These are phyloP conservation scores for Pyrenopolyporus hunteri DNA, from an alignment of 495 filamentous ascomycete genomes.

Conservation along the genomic window DNA sequence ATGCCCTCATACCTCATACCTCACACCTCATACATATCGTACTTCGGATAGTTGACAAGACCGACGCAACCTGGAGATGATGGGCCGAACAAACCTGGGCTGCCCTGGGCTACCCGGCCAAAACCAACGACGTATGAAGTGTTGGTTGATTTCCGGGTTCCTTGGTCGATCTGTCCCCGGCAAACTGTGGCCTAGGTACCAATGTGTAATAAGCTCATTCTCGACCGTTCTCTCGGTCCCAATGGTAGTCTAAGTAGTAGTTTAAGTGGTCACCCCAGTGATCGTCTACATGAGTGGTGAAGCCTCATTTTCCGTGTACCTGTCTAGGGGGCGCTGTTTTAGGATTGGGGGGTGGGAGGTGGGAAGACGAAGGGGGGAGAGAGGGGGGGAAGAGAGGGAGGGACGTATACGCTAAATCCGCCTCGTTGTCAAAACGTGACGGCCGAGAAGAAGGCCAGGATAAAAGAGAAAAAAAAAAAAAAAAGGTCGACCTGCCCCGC, in stretches of 20 bases:
- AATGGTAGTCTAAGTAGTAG: no score
- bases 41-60: no score
- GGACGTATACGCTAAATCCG: conserved; percentile 4
- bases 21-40: no score
- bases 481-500: conserved; percentile 7
- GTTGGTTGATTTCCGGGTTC: not conserved
- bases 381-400: no score
- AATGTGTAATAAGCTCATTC: not conserved
- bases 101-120: no score
- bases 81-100: no score
- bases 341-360: conserved; percentile 3
- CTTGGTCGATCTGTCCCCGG: not conserved
- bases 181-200: not conserved
- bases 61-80: no score
- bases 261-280: no score
- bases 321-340: not conserved
- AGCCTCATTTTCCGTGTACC: conserved; percentile 22
- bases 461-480: not conserved
- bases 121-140: not conserved
- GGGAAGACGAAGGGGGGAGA: no score
- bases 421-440: conserved; percentile 19
- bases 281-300: conserved; percentile 5
- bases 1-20: no score
- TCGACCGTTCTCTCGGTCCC: conserved; percentile 1
- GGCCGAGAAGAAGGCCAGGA: not conserved